These are phyloP conservation scores for Moesziomyces parantarcticus DNA, from an alignment of 1,284 basidiomycete genomes.

Conservation along the genomic window DNA sequence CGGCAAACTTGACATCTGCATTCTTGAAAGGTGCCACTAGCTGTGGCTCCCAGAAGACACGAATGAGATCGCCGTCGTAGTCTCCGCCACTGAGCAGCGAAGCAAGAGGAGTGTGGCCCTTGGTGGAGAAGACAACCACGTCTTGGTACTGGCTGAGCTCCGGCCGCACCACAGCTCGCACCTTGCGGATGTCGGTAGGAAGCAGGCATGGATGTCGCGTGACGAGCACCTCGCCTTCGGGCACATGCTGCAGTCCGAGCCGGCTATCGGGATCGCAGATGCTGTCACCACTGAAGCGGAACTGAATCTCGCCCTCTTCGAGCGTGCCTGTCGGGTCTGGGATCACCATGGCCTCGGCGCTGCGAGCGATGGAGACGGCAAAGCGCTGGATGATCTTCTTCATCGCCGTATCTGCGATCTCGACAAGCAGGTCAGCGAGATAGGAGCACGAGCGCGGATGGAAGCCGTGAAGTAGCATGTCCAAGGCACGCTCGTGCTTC, in stretches of 20 bases:
- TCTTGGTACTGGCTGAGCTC: slow-evolving; percentile 49
- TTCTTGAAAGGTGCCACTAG: slow-evolving; percentile 45
- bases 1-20: slow-evolving; percentile 44
- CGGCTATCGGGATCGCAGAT: slow-evolving; percentile 42
- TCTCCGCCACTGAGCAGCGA: slow-evolving; percentile 61
- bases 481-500: slow-evolving; percentile 53
- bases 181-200: slow-evolving; percentile 61
- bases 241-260: slow-evolving; percentile 16
- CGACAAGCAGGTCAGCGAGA: slow-evolving; percentile 32
- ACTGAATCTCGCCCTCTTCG: slow-evolving; percentile 57
- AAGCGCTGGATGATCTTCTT: slow-evolving; percentile 26
- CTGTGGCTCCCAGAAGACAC: slow-evolving; percentile 49
- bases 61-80: slow-evolving; percentile 61
- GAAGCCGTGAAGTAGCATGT: slow-evolving; percentile 60
- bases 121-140: slow-evolving; percentile 59
- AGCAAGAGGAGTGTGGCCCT: slow-evolving; percentile 49
- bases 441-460: slow-evolving; percentile 33
- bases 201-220: slow-evolving; percentile 59
- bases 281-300: slow-evolving; percentile 43
- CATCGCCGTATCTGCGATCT: slow-evolving; percentile 29
- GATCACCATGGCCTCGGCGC: slow-evolving; percentile 38
- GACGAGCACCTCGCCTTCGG: slow-evolving; percentile 55
- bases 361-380: slow-evolving; percentile 31
- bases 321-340: slow-evolving; percentile 48
- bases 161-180: slow-evolving; percentile 46